Evolutionary conservation across 2,329 filamentous ascomycete species (phyloP), one percentile per base, ranked within the genome.

Genomic region (Colletotrichum cuscutae): DNA sequence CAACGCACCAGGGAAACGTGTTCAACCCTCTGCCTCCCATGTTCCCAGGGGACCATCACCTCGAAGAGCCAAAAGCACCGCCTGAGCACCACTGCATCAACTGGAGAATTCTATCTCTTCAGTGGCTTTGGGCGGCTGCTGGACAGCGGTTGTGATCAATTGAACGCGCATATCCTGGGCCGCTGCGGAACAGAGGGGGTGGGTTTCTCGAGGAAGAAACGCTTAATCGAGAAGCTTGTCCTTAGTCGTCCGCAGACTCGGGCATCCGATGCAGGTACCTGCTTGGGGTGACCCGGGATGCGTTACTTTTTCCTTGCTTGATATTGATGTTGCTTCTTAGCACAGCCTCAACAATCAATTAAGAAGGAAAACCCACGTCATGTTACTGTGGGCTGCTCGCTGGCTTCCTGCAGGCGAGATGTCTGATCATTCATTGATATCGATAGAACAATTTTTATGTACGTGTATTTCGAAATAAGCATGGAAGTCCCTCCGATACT

Each of bases 201-300:
- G 49, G 59, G n/a, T 15, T 37, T 35, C 52, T 62, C 53, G 37
- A 28, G 57, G 24, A 57, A 59, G 42, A 59, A 68, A 59, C 53
- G 54, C 70, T 60, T 61, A 65, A 70, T 61, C 22, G 42, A 72
- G 65, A 72, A 72, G 70, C 70, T 72, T 72, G 65, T 72, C 70
- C 60, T 69, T 65, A 56, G 70, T 64, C 46, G 65, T 64, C 42
- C 26, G 59, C 58, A 68, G 37, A 59, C 37, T 57, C 28, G 69
- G 52, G 53, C 37, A 46, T 56, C 42, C 58, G 59, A 64, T 49
- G 65, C 70, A 60, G 24, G 65, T 59, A n/a, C 46, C 28, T 12
- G 70, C 70, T 42, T 65, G 70, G 49, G 65, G 54, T 59, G 53
- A 54, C 60, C 60, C 35, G 49, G 59, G 54, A n/a, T 35, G n/a